A percentile compares a stretch with the other conserved stretches of the same genome.
These are phyloP conservation scores for Rhizopogon roseolus DNA, from an alignment of 768 basidiomycete genomes.

Conservation along the genomic window DNA sequence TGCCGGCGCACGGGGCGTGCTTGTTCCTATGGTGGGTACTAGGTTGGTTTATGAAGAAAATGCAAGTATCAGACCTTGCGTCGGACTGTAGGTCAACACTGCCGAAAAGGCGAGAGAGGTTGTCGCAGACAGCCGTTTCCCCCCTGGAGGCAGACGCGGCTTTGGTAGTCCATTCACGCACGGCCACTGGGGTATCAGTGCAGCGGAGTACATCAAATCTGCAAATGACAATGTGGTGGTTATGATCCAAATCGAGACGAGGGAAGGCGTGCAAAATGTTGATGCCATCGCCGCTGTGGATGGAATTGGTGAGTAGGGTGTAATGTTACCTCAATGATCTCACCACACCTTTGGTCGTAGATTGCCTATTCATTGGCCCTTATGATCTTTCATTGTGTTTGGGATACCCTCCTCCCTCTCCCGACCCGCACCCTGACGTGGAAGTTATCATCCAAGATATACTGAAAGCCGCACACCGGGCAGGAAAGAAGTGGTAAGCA, in stretches of 20 bases:
- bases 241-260: conserved; percentile 66
- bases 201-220: conserved; percentile 43
- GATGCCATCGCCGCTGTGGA: conserved; percentile 56
- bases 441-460: conserved; percentile 56
- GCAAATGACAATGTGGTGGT: conserved; percentile 55
- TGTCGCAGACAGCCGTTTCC: conserved; percentile 55
- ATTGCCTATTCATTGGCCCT: conserved; percentile 60
- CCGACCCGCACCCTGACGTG: conserved; percentile 60
- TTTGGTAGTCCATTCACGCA: conserved; percentile 65
- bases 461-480: conserved; percentile 41
- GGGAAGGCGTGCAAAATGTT: conserved; percentile 53
- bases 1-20: conserved; percentile 57
- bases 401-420: conserved; percentile 56
- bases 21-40: conserved; percentile 64
- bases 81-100: conserved; percentile 42
- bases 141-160: conserved; percentile 57
- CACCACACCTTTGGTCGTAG: conserved; percentile 16
- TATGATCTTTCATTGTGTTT: conserved; percentile 63
- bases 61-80: not conserved
- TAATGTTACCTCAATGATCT: not conserved
- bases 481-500: conserved; percentile 61
- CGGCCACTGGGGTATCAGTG: conserved; percentile 47
- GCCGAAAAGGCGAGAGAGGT: conserved; percentile 53
- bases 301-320: conserved; percentile 45
- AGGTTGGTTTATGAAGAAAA: conserved; percentile 3